phyloP scores from a whole-genome alignment of 2,329 filamentous ascomycete species.

The Botrytis tulipae region DNA sequence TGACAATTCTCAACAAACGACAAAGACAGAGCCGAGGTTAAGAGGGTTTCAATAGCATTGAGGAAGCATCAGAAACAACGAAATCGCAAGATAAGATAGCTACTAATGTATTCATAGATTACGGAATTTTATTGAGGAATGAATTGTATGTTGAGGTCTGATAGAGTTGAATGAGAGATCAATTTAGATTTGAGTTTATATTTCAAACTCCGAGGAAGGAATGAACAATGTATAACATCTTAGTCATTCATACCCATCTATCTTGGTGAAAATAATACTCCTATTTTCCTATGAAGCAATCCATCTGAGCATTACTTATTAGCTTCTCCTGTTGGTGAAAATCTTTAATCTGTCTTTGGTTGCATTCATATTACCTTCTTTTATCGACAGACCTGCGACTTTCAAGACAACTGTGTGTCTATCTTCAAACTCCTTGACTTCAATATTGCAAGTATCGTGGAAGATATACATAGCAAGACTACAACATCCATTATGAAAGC shows the following conservation, averaged over 20 bases:
- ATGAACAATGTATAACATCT: background rate
- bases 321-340: too few relatives aligned
- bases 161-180: background rate
- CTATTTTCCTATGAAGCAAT: background rate
- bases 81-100: background rate
- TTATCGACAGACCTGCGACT: too few relatives aligned
- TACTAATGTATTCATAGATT: background rate
- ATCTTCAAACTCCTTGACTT: too few relatives aligned
- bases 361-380: too few relatives aligned
- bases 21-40: background rate
- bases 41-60: background rate
- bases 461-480: background rate
- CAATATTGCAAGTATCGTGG: too few relatives aligned
- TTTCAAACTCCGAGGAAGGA: background rate
- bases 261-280: background rate
- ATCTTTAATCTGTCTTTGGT: background rate
- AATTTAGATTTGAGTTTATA: fast-evolving
- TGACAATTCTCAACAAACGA: background rate
- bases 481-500: background rate
- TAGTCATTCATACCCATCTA: background rate
- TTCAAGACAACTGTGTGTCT: too few relatives aligned
- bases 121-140: background rate
- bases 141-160: background rate
- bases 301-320: too few relatives aligned
- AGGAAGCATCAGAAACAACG: background rate